Conservation (phyloP, 176 grass and related monocot genomes). For the Neostapfia colusana region DNA sequence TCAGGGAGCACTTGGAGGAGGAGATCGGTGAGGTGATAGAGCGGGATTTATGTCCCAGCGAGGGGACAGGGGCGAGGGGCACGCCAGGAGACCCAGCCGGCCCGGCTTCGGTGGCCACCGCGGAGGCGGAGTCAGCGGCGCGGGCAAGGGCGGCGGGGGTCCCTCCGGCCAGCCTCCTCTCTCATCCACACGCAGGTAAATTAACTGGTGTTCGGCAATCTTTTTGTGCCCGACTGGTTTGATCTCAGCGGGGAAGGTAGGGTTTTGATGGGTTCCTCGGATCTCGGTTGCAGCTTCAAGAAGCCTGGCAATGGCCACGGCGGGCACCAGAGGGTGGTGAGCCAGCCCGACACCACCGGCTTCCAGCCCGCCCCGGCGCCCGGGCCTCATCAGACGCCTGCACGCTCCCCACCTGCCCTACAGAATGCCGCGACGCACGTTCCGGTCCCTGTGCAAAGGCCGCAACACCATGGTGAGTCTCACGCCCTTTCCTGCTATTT, state of each 20-base stretch:
- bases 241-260: conserved; percentile 22
- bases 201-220: neutral
- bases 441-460: conserved; percentile 11
- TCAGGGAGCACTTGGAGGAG: conserved; percentile 31
- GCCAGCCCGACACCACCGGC: conserved; percentile 43
- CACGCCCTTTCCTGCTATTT: neutral
- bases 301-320: conserved; percentile 71
- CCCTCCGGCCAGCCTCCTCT: conserved; percentile 45
- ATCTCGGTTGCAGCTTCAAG: conserved; percentile 72
- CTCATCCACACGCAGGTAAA: conserved; percentile 69
- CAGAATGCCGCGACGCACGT: conserved; percentile 50
- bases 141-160: conserved; percentile 41
- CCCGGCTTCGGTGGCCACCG: conserved; percentile 66
- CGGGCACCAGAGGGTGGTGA: conserved; percentile 60
- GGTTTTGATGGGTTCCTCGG: conserved; percentile 42
- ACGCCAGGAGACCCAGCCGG: conserved; percentile 78
- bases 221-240: neutral
- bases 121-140: conserved; percentile 61
- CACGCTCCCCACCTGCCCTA: conserved; percentile 39
- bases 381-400: conserved; percentile 36
- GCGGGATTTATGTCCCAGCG: conserved; percentile 84
- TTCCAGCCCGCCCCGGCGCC: conserved; percentile 58
- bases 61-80: conserved; percentile 70
- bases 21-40: conserved; percentile 44
- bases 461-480: conserved; percentile 45